Conservation (phyloP, 2,329 filamentous ascomycete species). For the Arthrinium puccinioides region DNA sequence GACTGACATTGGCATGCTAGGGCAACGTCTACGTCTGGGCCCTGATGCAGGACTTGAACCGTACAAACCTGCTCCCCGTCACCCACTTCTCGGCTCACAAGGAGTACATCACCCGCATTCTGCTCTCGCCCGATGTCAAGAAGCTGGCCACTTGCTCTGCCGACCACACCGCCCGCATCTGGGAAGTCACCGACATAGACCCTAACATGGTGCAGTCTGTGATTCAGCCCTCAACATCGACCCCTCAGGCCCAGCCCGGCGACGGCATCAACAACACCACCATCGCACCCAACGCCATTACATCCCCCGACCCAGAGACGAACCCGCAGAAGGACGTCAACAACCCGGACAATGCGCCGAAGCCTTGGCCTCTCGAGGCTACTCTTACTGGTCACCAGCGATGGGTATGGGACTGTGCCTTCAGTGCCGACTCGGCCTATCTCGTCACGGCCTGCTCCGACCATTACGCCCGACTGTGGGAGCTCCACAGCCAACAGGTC, state of each 20-base stretch:
- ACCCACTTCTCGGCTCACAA: conserved; percentile 87
- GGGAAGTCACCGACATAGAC: conserved; percentile 75
- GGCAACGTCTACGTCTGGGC: conserved; percentile 98
- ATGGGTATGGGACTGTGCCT: conserved; percentile 97
- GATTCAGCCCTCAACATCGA: conserved; percentile 7
- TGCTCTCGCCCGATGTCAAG: conserved; percentile 88
- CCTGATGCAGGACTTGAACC: conserved; percentile 74
- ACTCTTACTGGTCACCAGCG: conserved; percentile 86
- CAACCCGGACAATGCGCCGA: conserved; percentile 22
- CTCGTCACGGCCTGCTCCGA: conserved; percentile 89
- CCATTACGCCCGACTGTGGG: conserved; percentile 89
- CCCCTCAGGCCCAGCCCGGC: conserved; percentile 2
- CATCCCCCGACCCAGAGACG: conserved; percentile 5
- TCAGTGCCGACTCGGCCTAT: conserved; percentile 88
- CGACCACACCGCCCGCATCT: conserved; percentile 92
- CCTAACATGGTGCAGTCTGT: conserved; percentile 18
- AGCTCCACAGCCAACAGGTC: conserved; percentile 76
- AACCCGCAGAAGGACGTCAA: conserved; percentile 8
- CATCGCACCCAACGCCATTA: conserved; percentile 1
- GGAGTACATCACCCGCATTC: conserved; percentile 85
- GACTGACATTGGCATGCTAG: conserved; percentile 37
- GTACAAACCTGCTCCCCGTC: conserved; percentile 77
- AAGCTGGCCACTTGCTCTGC: conserved; percentile 91
- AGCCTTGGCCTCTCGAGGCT: conserved; percentile 72
- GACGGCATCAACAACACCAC: conserved; percentile 2